Percentiles rank a stretch among this genome's conserved stretches.
phyloP scores from a whole-genome alignment of 345 rosid genomes.

The Gossypium ekmanianum region DNA sequence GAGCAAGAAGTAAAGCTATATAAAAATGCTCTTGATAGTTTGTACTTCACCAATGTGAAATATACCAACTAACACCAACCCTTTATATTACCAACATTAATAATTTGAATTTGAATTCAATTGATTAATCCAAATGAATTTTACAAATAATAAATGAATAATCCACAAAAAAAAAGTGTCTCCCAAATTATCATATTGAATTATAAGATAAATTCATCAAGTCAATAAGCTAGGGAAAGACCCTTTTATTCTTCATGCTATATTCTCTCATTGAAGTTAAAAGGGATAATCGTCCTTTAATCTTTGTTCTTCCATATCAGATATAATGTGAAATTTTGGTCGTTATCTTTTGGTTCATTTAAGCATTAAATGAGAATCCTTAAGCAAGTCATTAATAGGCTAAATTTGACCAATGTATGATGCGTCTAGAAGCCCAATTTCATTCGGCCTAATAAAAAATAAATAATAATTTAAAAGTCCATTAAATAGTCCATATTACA shows the following conservation, averaged over 20 bases:
- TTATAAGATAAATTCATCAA: background rate
- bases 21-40: no score
- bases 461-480: no score
- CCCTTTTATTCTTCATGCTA: background rate
- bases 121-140: background rate
- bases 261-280: background rate
- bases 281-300: no score
- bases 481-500: no score
- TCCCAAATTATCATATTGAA: background rate
- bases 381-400: conserved; percentile 47
- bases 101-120: background rate
- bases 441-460: no score
- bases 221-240: background rate
- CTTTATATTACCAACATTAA: no score
- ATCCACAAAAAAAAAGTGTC: background rate
- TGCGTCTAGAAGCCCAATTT: no score
- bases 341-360: conserved; percentile 24
- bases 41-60: no score
- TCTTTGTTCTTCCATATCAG: no score
- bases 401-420: background rate
- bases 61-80: no score
- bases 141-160: conserved; percentile 3
- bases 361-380: conserved; percentile 61
- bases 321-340: no score
- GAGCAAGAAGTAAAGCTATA: no score